A percentile compares a stretch with the other conserved stretches of the same genome.
Evolutionary conservation across 768 basidiomycete species (phyloP).

Genomic region (Cubamyces sp.): DNA sequence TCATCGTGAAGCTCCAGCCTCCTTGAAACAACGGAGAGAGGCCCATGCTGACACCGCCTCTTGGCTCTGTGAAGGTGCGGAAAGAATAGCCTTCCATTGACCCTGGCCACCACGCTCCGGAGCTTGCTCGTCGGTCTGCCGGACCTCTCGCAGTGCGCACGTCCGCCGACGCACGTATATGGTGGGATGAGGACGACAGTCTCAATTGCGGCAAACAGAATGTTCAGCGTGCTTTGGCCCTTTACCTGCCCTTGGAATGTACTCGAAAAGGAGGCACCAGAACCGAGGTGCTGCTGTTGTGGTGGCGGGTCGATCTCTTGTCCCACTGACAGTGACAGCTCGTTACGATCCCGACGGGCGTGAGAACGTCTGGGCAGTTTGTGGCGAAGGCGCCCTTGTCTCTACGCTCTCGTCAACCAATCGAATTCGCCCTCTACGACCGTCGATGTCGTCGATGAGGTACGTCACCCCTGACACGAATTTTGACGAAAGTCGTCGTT

Average conservation of each 20-base stretch:
- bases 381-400: not conserved
- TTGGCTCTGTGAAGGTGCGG: not conserved
- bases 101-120: not conserved
- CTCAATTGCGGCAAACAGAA: not conserved
- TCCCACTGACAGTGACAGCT: not conserved
- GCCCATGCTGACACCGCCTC: not conserved
- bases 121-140: not conserved
- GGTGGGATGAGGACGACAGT: not conserved
- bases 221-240: too few species aligned
- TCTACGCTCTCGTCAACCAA: not conserved
- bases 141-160: not conserved
- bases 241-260: not conserved
- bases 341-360: slow-evolving; percentile 5
- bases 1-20: not conserved
- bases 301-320: not conserved
- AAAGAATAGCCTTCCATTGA: too few species aligned
- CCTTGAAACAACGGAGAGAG: not conserved
- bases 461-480: not conserved
- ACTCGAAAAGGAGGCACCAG: not conserved
- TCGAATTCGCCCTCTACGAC: not conserved
- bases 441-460: not conserved
- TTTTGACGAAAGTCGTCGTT: not conserved
- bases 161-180: not conserved
- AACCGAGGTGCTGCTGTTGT: not conserved
- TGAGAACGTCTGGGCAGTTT: not conserved